Evolutionary conservation across 495 filamentous ascomycete species (phyloP), one percentile per base, ranked within the genome.

Genomic region (Oidiodendron maius): DNA sequence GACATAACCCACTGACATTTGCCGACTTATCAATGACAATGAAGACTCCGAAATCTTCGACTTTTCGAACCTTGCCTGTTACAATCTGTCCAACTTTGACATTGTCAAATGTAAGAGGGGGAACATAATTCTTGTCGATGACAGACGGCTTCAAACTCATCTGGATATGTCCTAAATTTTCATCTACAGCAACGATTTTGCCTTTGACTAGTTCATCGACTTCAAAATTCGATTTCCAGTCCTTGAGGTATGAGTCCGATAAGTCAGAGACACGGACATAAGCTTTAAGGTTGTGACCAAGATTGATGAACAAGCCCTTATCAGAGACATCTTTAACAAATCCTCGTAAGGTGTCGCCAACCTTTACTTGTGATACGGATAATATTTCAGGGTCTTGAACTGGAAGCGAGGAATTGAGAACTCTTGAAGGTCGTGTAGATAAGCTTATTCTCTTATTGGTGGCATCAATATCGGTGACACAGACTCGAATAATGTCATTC

Each of bases 1-100:
- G 93, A 63, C 91, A 97, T 16, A 98, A 74, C 43, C 93, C 93
- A 50, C 89, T 94, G 48, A 97, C 78, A 56, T 94, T 93, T 30
- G 71, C 64, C 21, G 89, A 91, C 26, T 80, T 75, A 67, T 96
- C 89, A 25, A 98, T 69, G 42, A 90, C 80, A 58, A 98, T 86
- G 66, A 97, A 97, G 8, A 89, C 91, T 59, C 93, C 93, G 59
- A 87, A 97, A 16, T 95, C 86, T 61, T 94, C 88, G 2, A 96
- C 88, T 64, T 94, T 94, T 47, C 90, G 82, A 44, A 98, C 75
- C 58, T 87, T 94, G 25, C 91, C 93, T 11, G 86, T 94, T 21
- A 98, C 72, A 17, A 86, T 68, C 61, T 91, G 86, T 3, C 90
- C 91, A 45, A 72, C 71, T 62, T 83, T 79, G 38, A 96, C 69